phyloP scores from a whole-genome alignment of 2,329 filamentous ascomycete genomes.

The Colletotrichum chlorophyti region DNA sequence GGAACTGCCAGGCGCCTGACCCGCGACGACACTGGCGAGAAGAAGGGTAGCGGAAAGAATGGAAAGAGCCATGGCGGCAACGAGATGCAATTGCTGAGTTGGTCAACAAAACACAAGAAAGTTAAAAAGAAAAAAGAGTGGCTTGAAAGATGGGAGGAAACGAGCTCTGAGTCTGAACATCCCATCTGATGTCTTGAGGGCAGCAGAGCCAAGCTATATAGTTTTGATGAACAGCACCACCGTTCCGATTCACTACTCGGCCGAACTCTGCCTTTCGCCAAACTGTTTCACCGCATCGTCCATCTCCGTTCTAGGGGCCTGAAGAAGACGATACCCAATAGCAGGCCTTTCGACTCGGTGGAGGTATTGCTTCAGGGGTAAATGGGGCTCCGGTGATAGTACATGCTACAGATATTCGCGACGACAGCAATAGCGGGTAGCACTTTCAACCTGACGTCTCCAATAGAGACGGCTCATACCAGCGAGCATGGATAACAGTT shows the following conservation, averaged over 20 bases:
- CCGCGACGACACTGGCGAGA: constrained; percentile 14
- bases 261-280: neutral
- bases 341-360: neutral
- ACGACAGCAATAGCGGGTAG: neutral
- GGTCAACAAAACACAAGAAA: constrained; percentile 9
- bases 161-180: accelerated
- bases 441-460: neutral
- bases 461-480: neutral
- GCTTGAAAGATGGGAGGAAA: neutral
- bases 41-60: constrained; percentile 21
- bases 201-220: constrained; percentile 12
- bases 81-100: constrained; percentile 4
- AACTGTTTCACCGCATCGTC: constrained; percentile 1
- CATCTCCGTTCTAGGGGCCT: no score
- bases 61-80: constrained; percentile 12
- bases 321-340: neutral
- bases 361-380: neutral
- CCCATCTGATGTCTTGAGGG: constrained; percentile 1
- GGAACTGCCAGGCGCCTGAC: constrained; percentile 28
- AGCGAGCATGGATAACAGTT: neutral
- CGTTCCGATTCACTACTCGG: neutral
- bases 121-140: constrained; percentile 4
- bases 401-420: neutral
- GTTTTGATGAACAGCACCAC: constrained; percentile 12
- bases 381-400: neutral